Conservation (phyloP, 371 early-diverging fungal genomes). For the Rhizomucor pusillus region DNA sequence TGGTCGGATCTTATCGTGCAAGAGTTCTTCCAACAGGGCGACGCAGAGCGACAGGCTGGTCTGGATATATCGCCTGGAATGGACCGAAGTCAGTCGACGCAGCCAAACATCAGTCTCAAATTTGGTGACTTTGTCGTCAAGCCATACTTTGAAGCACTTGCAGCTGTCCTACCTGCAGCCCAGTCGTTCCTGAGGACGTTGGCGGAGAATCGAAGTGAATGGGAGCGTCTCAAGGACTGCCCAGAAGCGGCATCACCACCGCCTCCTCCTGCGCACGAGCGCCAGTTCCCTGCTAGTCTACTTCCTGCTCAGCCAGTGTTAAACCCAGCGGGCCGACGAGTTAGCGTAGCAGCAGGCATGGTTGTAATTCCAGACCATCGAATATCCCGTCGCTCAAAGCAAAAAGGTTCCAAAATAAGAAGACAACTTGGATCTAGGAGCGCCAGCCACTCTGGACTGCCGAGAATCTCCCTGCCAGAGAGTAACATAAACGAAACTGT, state of each 20-base stretch:
- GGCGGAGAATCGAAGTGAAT: slow-evolving; percentile 35
- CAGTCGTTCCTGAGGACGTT: slow-evolving; percentile 31
- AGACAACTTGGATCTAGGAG: background rate
- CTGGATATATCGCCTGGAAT: slow-evolving; percentile 85
- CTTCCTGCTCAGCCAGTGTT: slow-evolving; percentile 14
- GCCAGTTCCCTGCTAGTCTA: slow-evolving; percentile 20
- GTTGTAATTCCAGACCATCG: slow-evolving; percentile 34
- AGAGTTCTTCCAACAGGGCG: slow-evolving; percentile 88
- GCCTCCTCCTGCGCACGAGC: slow-evolving; percentile 8
- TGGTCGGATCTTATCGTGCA: slow-evolving; percentile 87
- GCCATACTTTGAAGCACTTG: slow-evolving; percentile 80
- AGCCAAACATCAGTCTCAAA: slow-evolving; percentile 71
- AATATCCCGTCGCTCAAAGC: background rate
- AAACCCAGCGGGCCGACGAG: slow-evolving; percentile 25
- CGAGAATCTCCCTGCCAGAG: background rate
- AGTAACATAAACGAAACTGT: background rate
- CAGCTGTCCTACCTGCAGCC: slow-evolving; percentile 62
- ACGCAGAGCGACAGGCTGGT: slow-evolving; percentile 68
- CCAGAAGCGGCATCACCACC: slow-evolving; percentile 17
- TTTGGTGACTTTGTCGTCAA: slow-evolving; percentile 78
- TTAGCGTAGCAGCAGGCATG: slow-evolving; percentile 50
- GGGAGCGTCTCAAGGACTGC: slow-evolving; percentile 36
- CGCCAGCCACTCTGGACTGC: slow-evolving; percentile 6
- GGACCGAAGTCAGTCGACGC: slow-evolving; percentile 75
- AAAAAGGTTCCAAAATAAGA: slow-evolving; percentile 4